Base-by-base conservation (phyloP, 257 asterid species). In the Rauvolfia tetraphylla region DNA sequence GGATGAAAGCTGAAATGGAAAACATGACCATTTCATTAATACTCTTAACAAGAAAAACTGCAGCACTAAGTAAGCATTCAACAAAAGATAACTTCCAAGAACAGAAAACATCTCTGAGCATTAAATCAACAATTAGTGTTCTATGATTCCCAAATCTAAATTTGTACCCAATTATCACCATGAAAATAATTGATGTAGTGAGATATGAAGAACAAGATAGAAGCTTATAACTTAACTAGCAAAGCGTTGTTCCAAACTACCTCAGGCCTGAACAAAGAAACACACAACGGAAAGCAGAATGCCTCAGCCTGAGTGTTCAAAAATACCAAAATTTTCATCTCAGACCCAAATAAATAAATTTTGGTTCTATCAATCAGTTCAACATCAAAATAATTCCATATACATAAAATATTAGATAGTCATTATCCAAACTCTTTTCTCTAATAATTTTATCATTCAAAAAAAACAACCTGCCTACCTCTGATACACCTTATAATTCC, bases 1-100 rank as follows among this genome's bases (percentile, higher is more conserved):
- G 3, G 97, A 93, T 18, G 98, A 93, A 73, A 93, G 98, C 97
- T 93, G 90, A 79, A 81, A 80, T 53, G 68, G 74, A 72, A 78
- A 53, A 71, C 67, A 39, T 31, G 59, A 77, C 44, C 68, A 41
- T 46, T 38, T 84, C 59, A 54, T 48, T 62, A 41, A 76, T 72
- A 23, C 27, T 54, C 48, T 57, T 4, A 39, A 62, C 20, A 33
- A 73, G 77, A 61, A 71, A 44, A 36, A 25, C 36, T 22, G 51
- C n/a, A 74, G n/a, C 33, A 22, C 38, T 10, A 39, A 44, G 46
- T 31, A 7, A 31, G 25, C 29, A 56, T 79, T 59, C 57, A 54
- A 34, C 57, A 25, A 56, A 54, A 42, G 38, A 68, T 13, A 54
- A 11, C n/a, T 67, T 34, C 38, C 15, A 27, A 44, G 34, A 42